phyloP scores from a whole-genome alignment of 2,329 filamentous ascomycete species.

The Paecilomyces fulvus region DNA sequence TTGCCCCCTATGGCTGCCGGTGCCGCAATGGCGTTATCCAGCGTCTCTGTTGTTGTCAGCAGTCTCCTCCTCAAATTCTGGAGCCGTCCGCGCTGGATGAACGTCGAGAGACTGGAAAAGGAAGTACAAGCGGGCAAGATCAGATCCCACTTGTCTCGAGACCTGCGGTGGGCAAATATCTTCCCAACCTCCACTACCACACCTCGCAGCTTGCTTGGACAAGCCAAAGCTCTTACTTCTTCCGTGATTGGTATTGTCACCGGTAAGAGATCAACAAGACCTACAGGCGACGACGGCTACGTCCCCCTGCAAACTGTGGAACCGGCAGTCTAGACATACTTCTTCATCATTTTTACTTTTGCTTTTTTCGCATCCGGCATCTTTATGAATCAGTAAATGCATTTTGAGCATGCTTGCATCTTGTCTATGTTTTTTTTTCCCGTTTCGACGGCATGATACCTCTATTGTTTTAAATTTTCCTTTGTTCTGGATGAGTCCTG shows the following conservation, averaged over 20 bases:
- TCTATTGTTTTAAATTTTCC: not conserved
- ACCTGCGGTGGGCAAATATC: conserved; percentile 24
- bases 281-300: conserved; percentile 32
- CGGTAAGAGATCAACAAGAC: conserved; percentile 14
- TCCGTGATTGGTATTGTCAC: conserved; percentile 22
- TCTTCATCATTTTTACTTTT: not conserved
- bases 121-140: conserved; percentile 34
- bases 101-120: conserved; percentile 56
- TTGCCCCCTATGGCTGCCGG: conserved; percentile 92
- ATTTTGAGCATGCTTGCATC: not conserved
- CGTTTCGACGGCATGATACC: not conserved
- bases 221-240: conserved; percentile 11
- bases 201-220: conserved; percentile 10
- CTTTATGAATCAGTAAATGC: not conserved
- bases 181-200: conserved; percentile 9
- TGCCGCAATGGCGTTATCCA: conserved; percentile 85
- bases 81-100: conserved; percentile 80
- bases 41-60: conserved; percentile 80
- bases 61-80: conserved; percentile 80
- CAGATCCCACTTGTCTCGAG: conserved; percentile 9
- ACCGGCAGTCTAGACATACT: conserved; percentile 11
- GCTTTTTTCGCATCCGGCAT: conserved; percentile 2
- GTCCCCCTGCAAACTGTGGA: conserved; percentile 40
- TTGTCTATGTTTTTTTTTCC: not conserved
- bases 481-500: not conserved